Conservation (phyloP, 2,329 filamentous ascomycete species). For the Alternaria arborescens region DNA sequence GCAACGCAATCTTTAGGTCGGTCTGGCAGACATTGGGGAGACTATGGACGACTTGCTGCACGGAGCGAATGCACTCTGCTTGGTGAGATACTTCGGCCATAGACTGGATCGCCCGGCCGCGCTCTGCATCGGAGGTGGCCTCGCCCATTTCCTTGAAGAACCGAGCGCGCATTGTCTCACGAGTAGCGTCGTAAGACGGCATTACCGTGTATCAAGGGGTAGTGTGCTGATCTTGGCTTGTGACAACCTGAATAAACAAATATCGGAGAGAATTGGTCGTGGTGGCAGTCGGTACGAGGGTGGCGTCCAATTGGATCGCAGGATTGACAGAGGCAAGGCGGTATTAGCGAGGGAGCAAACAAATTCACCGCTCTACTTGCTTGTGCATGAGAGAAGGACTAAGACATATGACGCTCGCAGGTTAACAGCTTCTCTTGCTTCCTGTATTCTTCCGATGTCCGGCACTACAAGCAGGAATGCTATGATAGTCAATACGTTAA, state of each 20-base stretch:
- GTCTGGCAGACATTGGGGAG: too few relatives aligned
- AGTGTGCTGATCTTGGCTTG: conserved; percentile 1
- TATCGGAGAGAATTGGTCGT: background rate
- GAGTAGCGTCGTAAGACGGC: background rate
- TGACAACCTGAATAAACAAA: background rate
- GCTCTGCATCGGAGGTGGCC: background rate
- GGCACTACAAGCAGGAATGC: background rate
- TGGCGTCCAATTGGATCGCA: background rate
- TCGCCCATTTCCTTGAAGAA: background rate
- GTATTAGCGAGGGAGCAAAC: background rate
- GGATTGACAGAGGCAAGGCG: background rate
- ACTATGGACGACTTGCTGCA: too few relatives aligned
- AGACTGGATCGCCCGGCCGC: background rate
- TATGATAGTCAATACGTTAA: background rate
- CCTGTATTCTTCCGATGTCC: background rate
- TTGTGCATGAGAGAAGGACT: background rate
- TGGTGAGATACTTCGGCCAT: too few relatives aligned
- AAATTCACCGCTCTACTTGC: background rate
- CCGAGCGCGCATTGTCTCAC: background rate
- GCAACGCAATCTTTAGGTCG: too few relatives aligned
- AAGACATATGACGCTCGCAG: background rate
- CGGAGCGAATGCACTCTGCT: too few relatives aligned
- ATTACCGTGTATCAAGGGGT: background rate
- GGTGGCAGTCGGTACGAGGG: background rate
- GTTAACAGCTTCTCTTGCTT: background rate